Evolutionary conservation across 2,329 filamentous ascomycete genomes (phyloP), one percentile per base, ranked within the genome.

Genomic region (Penicillium psychrosexuale): DNA sequence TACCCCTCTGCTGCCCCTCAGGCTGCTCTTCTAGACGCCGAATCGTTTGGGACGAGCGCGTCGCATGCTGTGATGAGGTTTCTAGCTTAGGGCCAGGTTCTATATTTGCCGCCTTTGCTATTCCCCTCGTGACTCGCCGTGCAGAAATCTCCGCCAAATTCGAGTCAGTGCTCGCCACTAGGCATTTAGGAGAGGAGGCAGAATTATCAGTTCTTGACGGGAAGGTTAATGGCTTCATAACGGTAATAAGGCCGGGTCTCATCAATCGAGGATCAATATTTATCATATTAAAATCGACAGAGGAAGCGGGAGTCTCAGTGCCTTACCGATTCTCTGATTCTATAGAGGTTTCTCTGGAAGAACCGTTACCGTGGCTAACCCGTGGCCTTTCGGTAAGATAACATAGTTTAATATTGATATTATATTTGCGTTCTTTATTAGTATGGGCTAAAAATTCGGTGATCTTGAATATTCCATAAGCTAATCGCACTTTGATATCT

Each of bases 231-330:
- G 33, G 42, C 46, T 56, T 44, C 15, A 44, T 42, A 5, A 44
- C 37, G 22, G 38, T 53, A 27, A 53, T 45, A 59, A 46, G 39
- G 44, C 44, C 30, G 15, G 45, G 33, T 47, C 9, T 19, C 8
- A 62, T 48, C 17, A 62, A 57, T 43, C 50, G 44, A 40, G 50
- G 56, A 46, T 60, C 42, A 42, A 64, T 62, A 50, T 64, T 61
- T 38, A 19, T 15, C 13, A 54, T 61, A 39, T 57, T 45, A 56
- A 51, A 55, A 37, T 27, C 52, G n/a, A 61, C 36, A 47, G 56
- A 62, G 17, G 57, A 63, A 55, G 56, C 40, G 31, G 60, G 56
- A 58, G 60, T 64, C 12, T 59, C 47, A 37, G 51, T 64, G 22
- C 51, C 42, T 47, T 37, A 47, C 13, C 28, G 44, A 50, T 36